Base-by-base conservation (phyloP, 2,329 filamentous ascomycete species). In the Acrocalymma vagum region DNA sequence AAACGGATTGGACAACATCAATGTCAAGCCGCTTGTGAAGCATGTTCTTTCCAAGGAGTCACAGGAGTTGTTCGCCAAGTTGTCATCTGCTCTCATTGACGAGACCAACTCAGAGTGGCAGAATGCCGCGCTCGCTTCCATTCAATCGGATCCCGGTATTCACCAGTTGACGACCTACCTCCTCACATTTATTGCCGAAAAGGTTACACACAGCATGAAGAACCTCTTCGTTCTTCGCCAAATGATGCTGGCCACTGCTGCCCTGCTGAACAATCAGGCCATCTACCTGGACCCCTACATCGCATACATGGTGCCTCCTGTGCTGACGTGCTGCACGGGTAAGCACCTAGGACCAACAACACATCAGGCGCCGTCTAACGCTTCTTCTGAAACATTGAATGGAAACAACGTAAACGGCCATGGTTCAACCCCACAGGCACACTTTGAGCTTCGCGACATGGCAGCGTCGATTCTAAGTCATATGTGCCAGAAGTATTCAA, bases 131-230 rank as follows among this genome's bases (percentile, higher is more conserved):
- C 80, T 96, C 22, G 87, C 89, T 36, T 95, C 90, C 17, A 83
- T 99, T 16, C 81, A 87, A 33, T 88, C 90, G 42, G 94, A 99
- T 63, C 91, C 94, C 0, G 93, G 93, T 24, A 82, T 97, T 25
- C 94, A 99, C 67, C 94, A 99, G 71, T 83, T 99, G 8, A 85
- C 96, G 18, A 94, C 94, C 0, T 99, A 99, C 72, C 96, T 97
- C 60, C 87, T 96, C 45, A 91, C 95, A 67, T 97, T 96, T 69
- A 88, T 97, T 60, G 87, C 91, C 14, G 93, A 96, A 68, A 94
- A 96, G 71, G 90, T 99, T 34, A 97, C 94, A 1, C 94, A 99
- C 69, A 88, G 86, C 55, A 81, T 96, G 52, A 92, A 95, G 72
- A 89, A 95, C 67, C 81, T 92, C 3, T 96, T 96, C 65, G 84